Percentiles rank a stretch among this genome's conserved stretches.
phyloP scores from a whole-genome alignment of 352 stramenopile genomes.

The Phytophthora sp. region DNA sequence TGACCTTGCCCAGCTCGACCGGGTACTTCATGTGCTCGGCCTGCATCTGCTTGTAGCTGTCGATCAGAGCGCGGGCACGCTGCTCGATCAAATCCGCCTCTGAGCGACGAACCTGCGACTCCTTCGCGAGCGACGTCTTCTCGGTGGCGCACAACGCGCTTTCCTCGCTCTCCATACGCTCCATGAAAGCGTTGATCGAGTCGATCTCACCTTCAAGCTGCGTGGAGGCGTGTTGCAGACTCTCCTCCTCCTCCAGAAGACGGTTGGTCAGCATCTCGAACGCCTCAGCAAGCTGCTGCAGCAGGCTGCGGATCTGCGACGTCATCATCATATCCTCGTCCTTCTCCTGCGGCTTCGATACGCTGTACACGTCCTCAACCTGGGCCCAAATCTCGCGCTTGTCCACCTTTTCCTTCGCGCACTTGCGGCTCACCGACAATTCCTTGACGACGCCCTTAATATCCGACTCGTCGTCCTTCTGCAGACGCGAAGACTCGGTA shows the following conservation, averaged over 20 bases:
- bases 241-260: constrained; percentile 86
- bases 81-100: constrained; percentile 87
- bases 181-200: constrained; percentile 90
- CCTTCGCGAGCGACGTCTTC: constrained; percentile 87
- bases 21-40: constrained; percentile 86
- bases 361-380: constrained; percentile 85
- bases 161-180: constrained; percentile 90
- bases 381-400: constrained; percentile 88
- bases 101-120: constrained; percentile 80
- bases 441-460: constrained; percentile 78
- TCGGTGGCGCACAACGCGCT: constrained; percentile 81
- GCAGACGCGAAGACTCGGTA: constrained; percentile 78
- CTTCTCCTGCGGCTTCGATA: constrained; percentile 87
- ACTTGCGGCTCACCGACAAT: constrained; percentile 62
- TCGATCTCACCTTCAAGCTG: constrained; percentile 87
- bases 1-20: constrained; percentile 81
- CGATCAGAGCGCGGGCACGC: constrained; percentile 77
- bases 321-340: constrained; percentile 94
- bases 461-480: constrained; percentile 86
- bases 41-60: constrained; percentile 92
- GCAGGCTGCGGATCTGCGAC: constrained; percentile 85
- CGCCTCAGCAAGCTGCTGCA: constrained; percentile 85
- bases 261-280: constrained; percentile 91
- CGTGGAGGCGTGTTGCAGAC: constrained; percentile 79
- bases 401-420: constrained; percentile 77